Evolutionary conservation across 495 filamentous ascomycete genomes (phyloP).

Genomic region (Penicillium argentinense): DNA sequence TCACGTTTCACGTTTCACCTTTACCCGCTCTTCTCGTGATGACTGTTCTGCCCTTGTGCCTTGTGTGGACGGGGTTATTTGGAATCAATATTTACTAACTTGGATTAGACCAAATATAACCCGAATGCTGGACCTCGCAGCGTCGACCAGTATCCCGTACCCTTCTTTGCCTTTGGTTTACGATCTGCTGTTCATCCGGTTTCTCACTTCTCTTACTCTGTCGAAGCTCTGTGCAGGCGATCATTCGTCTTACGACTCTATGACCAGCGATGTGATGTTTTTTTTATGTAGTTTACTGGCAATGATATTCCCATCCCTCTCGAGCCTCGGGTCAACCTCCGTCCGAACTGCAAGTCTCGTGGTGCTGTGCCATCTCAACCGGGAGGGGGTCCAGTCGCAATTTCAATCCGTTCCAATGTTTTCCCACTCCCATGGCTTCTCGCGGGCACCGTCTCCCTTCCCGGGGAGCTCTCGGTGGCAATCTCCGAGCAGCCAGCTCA

Average conservation of each 20-base stretch:
- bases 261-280: constrained; percentile 25
- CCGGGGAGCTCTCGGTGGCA: constrained; percentile 2
- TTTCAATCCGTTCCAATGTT: constrained; percentile 11
- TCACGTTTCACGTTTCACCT: background rate
- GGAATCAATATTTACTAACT: background rate
- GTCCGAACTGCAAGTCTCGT: constrained; percentile 23
- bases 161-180: constrained; percentile 5
- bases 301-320: constrained; percentile 1
- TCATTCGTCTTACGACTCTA: constrained; percentile 22
- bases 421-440: background rate
- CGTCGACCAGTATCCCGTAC: no score
- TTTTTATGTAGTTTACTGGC: constrained; percentile 29
- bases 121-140: background rate
- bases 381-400: constrained; percentile 14
- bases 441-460: background rate
- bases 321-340: constrained; percentile 20
- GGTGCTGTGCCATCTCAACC: constrained; percentile 15
- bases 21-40: constrained; percentile 14
- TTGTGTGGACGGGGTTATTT: no score
- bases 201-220: constrained; percentile 3
- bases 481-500: background rate
- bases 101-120: constrained; percentile 35
- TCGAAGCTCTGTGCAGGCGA: constrained; percentile 3
- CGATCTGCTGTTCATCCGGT: background rate
- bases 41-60: constrained; percentile 15